Base-by-base conservation (phyloP, 495 filamentous ascomycete genomes). In the Penicillium goetzii region DNA sequence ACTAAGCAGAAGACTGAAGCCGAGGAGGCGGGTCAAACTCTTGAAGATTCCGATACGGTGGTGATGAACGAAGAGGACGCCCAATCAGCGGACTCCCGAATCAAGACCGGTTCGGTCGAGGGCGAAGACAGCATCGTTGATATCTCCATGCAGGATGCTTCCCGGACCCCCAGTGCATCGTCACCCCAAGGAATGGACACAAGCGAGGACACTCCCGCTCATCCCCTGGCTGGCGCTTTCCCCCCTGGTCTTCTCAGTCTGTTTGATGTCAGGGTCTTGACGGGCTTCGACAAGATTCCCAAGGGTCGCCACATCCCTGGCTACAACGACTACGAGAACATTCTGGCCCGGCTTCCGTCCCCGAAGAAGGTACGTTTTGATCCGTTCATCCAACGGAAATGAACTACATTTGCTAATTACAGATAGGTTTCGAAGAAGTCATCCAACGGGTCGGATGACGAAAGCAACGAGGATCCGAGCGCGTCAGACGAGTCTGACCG, bases 91-190 rank as follows among this genome's bases (percentile, higher is more conserved):
- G 90, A 90, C 63, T 83, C 85, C 8, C 88, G 87, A 65, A 81
- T 96, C 52, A 83, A 90, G 64, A 88, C 90, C 23, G 80, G 80
- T 0, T 97, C 92, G 9, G 86, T 97, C 12, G 89, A 93, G 64
- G 92, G 91, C 6, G 94, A 97, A 73, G 93, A 97, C 64, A 92
- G 90, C 54, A 86, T 97, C 64, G 92, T 98, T 4, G 90, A 97
- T 71, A 88, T 99, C 25, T 91, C 90, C 1, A 93, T 96, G 91
- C 84, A 83, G 12, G 89, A 93, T 64, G 79, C 76, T 9, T 67
- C 72, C 8, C 79, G 76, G 64, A 66, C 67, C 10, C 47, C 50
- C 32, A 76, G 76, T 66, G 71, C 55, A 19, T 9, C 65, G 34
- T 66, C 60, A 4, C 57, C 65, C 10, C 64, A 75, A 26, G 57